A percentile compares a stretch with the other conserved stretches of the same genome.
phyloP scores from a whole-genome alignment of 2,329 filamentous ascomycete genomes.

The Hyphodiscus sp. region DNA sequence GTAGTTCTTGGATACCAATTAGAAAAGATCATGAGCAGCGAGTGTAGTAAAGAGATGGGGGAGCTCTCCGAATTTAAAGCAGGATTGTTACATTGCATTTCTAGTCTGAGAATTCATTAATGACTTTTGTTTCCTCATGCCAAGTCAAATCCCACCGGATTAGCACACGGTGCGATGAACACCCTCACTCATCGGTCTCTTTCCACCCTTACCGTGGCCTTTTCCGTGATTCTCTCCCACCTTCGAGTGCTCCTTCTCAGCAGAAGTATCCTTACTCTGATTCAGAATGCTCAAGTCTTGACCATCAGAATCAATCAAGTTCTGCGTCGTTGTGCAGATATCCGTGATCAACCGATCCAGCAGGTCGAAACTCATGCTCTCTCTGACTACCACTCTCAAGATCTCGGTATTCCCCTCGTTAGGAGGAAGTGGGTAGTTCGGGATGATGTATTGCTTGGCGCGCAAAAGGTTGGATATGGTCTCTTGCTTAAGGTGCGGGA shows the following conservation, averaged over 20 bases:
- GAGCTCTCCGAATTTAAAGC: no score
- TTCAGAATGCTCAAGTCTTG: constrained; percentile 39
- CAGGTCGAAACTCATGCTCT: constrained; percentile 63
- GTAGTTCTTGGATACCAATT: no score
- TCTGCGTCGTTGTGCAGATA: constrained; percentile 54
- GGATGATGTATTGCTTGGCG: constrained; percentile 64
- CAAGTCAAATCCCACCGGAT: neutral
- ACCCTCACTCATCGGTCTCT: constrained; percentile 38
- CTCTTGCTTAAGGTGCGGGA: constrained; percentile 58
- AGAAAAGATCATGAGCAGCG: no score
- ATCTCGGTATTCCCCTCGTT: constrained; percentile 57
- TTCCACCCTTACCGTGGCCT: constrained; percentile 30
- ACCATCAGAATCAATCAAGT: constrained; percentile 39
- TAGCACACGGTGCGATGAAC: constrained; percentile 44
- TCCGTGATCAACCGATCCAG: constrained; percentile 57
- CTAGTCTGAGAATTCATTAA: no score
- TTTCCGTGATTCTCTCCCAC: constrained; percentile 8
- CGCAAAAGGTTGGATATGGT: constrained; percentile 55
- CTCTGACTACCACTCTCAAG: constrained; percentile 59
- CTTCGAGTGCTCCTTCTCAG: constrained; percentile 34
- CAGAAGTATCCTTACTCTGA: constrained; percentile 30
- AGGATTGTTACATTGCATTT: no score
- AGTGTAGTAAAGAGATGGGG: no score
- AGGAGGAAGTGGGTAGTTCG: constrained; percentile 62
- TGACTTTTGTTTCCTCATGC: no score